Base-by-base conservation (phyloP, 768 basidiomycete genomes). In the Mycena filopes region DNA sequence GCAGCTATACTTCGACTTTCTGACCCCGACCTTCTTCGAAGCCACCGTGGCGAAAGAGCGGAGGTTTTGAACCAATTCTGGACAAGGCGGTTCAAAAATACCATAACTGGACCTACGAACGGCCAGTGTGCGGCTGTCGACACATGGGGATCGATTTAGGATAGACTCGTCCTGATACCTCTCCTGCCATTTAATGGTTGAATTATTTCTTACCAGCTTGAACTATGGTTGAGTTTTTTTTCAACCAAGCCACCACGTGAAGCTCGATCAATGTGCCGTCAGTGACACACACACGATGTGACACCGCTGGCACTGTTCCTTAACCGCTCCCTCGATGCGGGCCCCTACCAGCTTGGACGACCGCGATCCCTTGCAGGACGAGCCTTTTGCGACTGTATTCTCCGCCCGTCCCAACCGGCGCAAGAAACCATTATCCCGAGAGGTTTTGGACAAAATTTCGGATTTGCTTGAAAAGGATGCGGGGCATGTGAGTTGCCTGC, bases 271-370 rank as follows among this genome's bases (percentile, higher is more conserved):
- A 21, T n/a, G 43, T 23, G 47, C 47, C 23, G 23, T 15, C 20
- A 7, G 16, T 15, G 12, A 25, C 49, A 36, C 15, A 38, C 46
- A 25, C 56, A 29, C 16, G 20, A 7, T 25, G 55, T 47, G 45
- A 29, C 42, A 55, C 33, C 2, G 23, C 53, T 42, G 7, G 4
- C 53, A 18, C 25, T 15, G 21, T 8, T 15, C n/a, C 46, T 15
- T 23, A 6, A 8, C 38, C 28, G 3, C 40, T 16, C 16, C 10
- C 20, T 40, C 50, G 12, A 61, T 61, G 60, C 60, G 51, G n/a
- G 50, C n/a, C 13, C 60, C 60, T 13, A n/a, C 49, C 31, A 33
- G 50, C 41, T 46, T 61, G 50, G 50, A 45, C 3, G 60, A 61
- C 51, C 23, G 21, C 33, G n/a, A 31, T 26, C 38, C 54, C 18